Base-by-base conservation (phyloP, 768 basidiomycete species). In the Naganishia kalamii region DNA sequence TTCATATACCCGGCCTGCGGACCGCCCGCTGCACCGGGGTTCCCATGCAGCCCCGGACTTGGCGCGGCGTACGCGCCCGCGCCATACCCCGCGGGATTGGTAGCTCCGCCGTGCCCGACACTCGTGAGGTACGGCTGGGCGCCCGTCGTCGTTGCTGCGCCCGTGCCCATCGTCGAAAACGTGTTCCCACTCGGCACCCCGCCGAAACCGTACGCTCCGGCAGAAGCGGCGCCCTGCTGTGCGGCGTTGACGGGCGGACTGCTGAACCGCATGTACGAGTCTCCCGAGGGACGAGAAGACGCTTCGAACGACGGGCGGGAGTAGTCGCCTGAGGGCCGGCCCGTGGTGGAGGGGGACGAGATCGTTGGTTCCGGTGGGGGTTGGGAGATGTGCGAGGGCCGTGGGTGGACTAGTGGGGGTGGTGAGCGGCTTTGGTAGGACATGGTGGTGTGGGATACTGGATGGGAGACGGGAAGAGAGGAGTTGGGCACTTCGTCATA, bases 391-490 rank as follows among this genome's bases (percentile, higher is more conserved):
- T 78, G 76, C 1, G 76, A 76, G 1, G 76, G 76, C 59, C 76
- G 76, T 13, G 76, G 76, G 50, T 78, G 76, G 62, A 76, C 73
- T 1, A 78, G 68, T 4, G 76, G 76, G 6, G 76, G 76, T n/a
- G 76, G 76, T 1, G 76, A 78, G 29, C 75, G 64, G 10, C 65
- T 70, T 51, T 72, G 71, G 68, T 74, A 75, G 17, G 51, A 62
- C 43, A 50, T 49, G 12, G 71, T 63, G 71, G 70, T 72, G 35
- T 10, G 52, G 43, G 21, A 23, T 30, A 25, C 23, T 48, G 48
- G 10, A 32, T 21, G n/a, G 35, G 2, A 44, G 21, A 8, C 43
- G 21, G 29, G 54, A 8, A 37, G 12, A 27, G 25, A 30, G 25
- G 6, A 37, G 7, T 12, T n/a, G 33, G 21, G 17, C 3, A 37